phyloP scores from a whole-genome alignment of 2,329 filamentous ascomycete genomes.

The Claviceps humidiphila region DNA sequence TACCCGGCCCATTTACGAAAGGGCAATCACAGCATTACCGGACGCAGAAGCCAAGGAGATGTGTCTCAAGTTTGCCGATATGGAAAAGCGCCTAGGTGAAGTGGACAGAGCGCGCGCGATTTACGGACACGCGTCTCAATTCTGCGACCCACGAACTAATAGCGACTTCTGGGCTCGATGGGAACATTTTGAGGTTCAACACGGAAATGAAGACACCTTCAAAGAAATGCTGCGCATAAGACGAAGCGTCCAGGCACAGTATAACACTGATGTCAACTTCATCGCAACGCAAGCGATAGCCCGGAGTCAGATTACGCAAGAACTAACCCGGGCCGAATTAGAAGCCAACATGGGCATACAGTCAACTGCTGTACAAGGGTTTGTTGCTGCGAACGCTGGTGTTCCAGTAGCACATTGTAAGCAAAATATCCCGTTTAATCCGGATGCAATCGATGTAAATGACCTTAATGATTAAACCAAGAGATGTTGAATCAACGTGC shows the following conservation, averaged over 20 bases:
- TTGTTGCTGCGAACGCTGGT: slow-evolving; percentile 74
- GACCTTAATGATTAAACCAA: slow-evolving; percentile 45
- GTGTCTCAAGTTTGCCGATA: slow-evolving; percentile 97
- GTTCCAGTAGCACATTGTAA: slow-evolving; percentile 39
- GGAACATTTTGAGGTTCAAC: slow-evolving; percentile 94
- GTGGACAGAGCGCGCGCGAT: slow-evolving; percentile 93
- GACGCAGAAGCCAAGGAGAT: slow-evolving; percentile 90
- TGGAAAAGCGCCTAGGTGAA: slow-evolving; percentile 83
- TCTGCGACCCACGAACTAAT: slow-evolving; percentile 87
- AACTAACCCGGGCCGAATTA: slow-evolving; percentile 49
- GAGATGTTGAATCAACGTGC: background rate
- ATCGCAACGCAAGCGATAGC: slow-evolving; percentile 93
- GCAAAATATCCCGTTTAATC: slow-evolving; percentile 46
- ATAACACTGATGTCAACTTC: slow-evolving; percentile 97
- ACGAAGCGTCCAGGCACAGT: slow-evolving; percentile 91
- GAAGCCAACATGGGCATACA: slow-evolving; percentile 85
- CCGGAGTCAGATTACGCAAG: slow-evolving; percentile 54
- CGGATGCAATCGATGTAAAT: slow-evolving; percentile 75
- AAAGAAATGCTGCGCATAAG: slow-evolving; percentile 99
- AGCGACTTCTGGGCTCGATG: slow-evolving; percentile 90
- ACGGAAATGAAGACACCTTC: slow-evolving; percentile 98
- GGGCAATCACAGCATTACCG: slow-evolving; percentile 83
- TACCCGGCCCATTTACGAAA: slow-evolving; percentile 89
- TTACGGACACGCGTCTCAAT: slow-evolving; percentile 92
- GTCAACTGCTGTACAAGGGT: slow-evolving; percentile 76